Conservation (phyloP, 495 filamentous ascomycete genomes). For the Penicillium cinerascens region DNA sequence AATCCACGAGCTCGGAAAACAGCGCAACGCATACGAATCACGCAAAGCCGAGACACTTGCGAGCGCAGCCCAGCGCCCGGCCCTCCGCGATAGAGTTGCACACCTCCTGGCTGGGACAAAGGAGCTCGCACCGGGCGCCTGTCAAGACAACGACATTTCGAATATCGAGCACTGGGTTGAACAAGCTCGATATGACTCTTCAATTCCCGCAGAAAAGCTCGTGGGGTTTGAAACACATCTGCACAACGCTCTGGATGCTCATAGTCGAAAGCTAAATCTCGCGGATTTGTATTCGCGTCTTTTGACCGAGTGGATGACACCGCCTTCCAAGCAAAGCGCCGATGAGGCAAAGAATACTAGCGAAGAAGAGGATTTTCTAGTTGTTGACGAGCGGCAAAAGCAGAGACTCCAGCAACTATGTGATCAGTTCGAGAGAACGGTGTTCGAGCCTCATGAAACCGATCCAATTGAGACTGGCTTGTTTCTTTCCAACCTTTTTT, state of each 20-base stretch:
- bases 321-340: constrained; percentile 14
- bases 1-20: constrained; percentile 51
- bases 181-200: constrained; percentile 41
- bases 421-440: constrained; percentile 48
- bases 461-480: constrained; percentile 35
- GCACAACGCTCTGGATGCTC: constrained; percentile 37
- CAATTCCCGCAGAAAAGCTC: constrained; percentile 32
- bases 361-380: constrained; percentile 16
- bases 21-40: constrained; percentile 42
- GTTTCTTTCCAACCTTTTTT: constrained; percentile 49
- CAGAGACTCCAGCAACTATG: constrained; percentile 22
- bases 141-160: constrained; percentile 3
- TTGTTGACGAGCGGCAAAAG: constrained; percentile 28
- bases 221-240: constrained; percentile 43
- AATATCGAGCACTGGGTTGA: constrained; percentile 40
- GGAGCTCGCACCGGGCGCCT: constrained; percentile 7
- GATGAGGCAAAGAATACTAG: neutral
- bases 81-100: constrained; percentile 5
- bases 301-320: constrained; percentile 55
- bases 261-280: constrained; percentile 51
- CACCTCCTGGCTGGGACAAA: constrained; percentile 12
- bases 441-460: constrained; percentile 46
- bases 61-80: neutral
- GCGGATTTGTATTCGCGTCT: constrained; percentile 55
- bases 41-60: constrained; percentile 27